Conservation (phyloP, 2,329 filamentous ascomycete genomes). For the Nemania sp. region DNA sequence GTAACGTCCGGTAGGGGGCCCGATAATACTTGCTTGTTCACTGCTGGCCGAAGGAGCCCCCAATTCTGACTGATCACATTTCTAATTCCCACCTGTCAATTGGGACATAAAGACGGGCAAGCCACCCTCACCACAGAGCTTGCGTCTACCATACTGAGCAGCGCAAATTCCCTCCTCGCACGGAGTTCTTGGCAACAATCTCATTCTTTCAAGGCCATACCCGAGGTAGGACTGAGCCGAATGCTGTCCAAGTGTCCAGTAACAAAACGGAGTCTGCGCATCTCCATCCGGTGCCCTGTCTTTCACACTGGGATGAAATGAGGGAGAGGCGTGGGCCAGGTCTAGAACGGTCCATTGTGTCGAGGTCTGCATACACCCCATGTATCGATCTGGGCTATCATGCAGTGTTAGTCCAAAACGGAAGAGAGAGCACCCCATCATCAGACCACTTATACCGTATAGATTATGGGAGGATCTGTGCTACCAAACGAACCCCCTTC, state of each 20-base stretch:
- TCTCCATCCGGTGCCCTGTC: too few species aligned
- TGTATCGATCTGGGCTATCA: constrained; percentile 23
- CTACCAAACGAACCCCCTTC: too few species aligned
- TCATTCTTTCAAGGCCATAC: constrained; percentile 6
- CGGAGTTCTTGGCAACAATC: not conserved
- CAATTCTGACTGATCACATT: too few species aligned
- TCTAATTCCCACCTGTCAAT: not conserved
- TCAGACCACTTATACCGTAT: constrained; percentile 9
- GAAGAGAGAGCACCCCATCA: constrained; percentile 17
- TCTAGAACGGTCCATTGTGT: constrained; percentile 26
- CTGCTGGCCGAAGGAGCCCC: not conserved
- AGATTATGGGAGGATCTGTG: too few species aligned
- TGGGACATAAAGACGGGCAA: constrained; percentile 2
- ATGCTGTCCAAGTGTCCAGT: constrained; percentile 6
- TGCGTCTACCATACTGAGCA: too few species aligned
- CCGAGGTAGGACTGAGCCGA: constrained; percentile 9
- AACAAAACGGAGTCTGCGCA: too few species aligned
- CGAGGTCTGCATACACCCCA: constrained; percentile 21
- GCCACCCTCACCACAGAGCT: constrained; percentile 14
- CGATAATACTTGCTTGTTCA: not conserved
- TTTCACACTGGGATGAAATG: constrained; percentile 12
- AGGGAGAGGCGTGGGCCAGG: constrained; percentile 19
- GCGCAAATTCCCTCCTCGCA: too few species aligned
- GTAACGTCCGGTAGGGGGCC: constrained; percentile 1
- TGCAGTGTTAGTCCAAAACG: constrained; percentile 27